phyloP scores from a whole-genome alignment of 1,284 basidiomycete species.

The Chiua sp. region DNA sequence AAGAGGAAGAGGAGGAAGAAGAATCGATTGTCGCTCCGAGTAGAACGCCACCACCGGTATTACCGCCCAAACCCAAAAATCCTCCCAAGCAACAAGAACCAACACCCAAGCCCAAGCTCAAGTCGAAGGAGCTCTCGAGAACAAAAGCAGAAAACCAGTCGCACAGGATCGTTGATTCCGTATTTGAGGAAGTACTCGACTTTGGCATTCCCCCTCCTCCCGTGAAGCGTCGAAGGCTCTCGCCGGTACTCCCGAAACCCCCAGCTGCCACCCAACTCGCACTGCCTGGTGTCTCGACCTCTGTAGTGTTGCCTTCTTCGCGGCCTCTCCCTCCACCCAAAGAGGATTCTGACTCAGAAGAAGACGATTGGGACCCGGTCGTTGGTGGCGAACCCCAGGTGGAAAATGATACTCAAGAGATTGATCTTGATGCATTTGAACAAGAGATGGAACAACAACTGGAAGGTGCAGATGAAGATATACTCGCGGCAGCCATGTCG shows the following conservation, averaged over 20 bases:
- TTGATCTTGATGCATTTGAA: constrained; percentile 55
- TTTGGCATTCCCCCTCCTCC: constrained; percentile 43
- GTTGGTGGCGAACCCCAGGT: constrained; percentile 39
- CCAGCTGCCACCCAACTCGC: constrained; percentile 44
- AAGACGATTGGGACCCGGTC: constrained; percentile 60
- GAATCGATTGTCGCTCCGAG: constrained; percentile 42
- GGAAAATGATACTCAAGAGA: constrained; percentile 48
- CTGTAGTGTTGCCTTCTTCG: constrained; percentile 39
- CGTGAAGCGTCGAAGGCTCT: constrained; percentile 45
- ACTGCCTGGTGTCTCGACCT: constrained; percentile 46
- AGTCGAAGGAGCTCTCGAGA: constrained; percentile 30
- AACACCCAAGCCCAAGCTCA: constrained; percentile 31
- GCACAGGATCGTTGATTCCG: constrained; percentile 36
- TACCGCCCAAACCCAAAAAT: constrained; percentile 35
- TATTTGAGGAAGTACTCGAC: constrained; percentile 46
- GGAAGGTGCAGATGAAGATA: constrained; percentile 40
- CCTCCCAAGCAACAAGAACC: constrained; percentile 31
- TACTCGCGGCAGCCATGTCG: constrained; percentile 47
- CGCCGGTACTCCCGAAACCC: constrained; percentile 41
- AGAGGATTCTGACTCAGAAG: constrained; percentile 55
- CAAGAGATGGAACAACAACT: constrained; percentile 52
- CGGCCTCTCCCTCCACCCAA: constrained; percentile 27
- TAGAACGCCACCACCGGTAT: constrained; percentile 23
- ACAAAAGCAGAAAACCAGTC: constrained; percentile 26
- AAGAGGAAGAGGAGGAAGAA: constrained; percentile 56